Percentiles rank a stretch among this genome's conserved stretches.
Evolutionary conservation across 257 asterid species (phyloP).

Genomic region (Salvia rosmarinus): DNA sequence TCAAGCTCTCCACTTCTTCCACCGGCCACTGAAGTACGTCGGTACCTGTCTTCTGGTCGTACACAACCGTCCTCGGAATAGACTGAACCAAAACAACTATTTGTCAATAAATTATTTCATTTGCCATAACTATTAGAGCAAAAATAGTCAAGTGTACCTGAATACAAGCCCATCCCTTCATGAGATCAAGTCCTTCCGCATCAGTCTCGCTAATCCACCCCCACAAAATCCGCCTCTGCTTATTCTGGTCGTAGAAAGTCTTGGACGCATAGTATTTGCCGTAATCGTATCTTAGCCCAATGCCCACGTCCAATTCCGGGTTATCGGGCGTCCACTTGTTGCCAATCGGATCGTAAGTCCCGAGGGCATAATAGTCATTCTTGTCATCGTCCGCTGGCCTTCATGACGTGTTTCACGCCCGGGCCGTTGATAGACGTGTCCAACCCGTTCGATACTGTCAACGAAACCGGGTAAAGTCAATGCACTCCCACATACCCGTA

Average conservation of each 20-base stretch:
- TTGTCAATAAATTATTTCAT: too few relatives aligned
- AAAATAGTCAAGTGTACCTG: conserved; percentile 46
- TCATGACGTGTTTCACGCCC: conserved; percentile 65
- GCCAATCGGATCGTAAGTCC: conserved; percentile 54
- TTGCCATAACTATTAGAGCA: too few relatives aligned
- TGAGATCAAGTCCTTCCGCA: conserved; percentile 55
- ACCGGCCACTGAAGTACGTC: conserved; percentile 89
- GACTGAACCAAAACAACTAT: conserved; percentile 38
- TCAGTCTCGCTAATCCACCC: conserved; percentile 85
- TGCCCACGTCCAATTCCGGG: conserved; percentile 67
- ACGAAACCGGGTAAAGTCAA: conserved; percentile 73
- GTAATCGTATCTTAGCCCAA: conserved; percentile 65
- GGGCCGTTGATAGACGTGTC: conserved; percentile 76
- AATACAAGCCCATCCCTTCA: conserved; percentile 74
- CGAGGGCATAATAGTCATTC: conserved; percentile 68
- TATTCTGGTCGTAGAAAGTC: conserved; percentile 67
- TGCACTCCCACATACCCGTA: conserved; percentile 95
- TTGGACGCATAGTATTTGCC: conserved; percentile 81
- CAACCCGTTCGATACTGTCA: conserved; percentile 52
- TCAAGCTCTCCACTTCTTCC: conserved; percentile 74
- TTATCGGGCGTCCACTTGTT: conserved; percentile 75
- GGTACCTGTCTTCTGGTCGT: conserved; percentile 59
- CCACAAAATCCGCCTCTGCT: conserved; percentile 69
- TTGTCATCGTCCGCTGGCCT: conserved; percentile 68
- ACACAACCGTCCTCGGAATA: conserved; percentile 73